Evolutionary conservation across 2,329 filamentous ascomycete genomes (phyloP).

Genomic region (Fusarium sp.): DNA sequence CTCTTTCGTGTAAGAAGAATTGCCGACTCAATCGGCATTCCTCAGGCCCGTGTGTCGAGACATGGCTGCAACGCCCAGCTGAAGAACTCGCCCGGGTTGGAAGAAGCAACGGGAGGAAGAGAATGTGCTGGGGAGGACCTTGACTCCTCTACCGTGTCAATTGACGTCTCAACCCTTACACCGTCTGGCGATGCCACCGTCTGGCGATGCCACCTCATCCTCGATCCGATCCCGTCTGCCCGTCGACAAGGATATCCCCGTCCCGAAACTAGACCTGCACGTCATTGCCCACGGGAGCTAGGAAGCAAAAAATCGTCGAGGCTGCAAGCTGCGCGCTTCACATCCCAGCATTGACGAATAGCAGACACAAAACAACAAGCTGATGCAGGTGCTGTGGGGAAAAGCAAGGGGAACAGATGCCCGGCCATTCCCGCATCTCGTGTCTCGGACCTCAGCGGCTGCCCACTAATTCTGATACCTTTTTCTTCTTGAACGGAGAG

Average conservation of each 20-base stretch:
- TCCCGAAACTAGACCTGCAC: constrained; percentile 3
- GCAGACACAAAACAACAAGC: not conserved
- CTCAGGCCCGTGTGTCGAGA: not conserved
- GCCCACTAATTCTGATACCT: not conserved
- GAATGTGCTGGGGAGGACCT: not conserved
- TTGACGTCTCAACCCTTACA: not conserved
- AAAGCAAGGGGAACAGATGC: not conserved
- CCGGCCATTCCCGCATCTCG: constrained; percentile 7
- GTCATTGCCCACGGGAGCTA: constrained; percentile 13
- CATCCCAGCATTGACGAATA: not conserved
- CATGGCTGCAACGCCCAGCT: not conserved
- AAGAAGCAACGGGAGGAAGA: not conserved
- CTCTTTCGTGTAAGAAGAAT: too few species aligned
- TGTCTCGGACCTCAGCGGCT: not conserved
- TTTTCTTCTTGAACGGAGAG: not conserved
- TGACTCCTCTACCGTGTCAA: not conserved
- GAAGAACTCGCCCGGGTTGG: not conserved
- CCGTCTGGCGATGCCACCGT: not conserved
- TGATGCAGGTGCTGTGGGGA: constrained; percentile 1
- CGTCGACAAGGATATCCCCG: constrained; percentile 9
- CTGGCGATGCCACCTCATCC: constrained; percentile 2
- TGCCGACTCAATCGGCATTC: not conserved
- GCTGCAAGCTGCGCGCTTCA: not conserved
- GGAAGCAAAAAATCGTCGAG: not conserved
- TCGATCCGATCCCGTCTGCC: not conserved